phyloP scores from a whole-genome alignment of 331 rosid species.

The Malus hybrid region DNA sequence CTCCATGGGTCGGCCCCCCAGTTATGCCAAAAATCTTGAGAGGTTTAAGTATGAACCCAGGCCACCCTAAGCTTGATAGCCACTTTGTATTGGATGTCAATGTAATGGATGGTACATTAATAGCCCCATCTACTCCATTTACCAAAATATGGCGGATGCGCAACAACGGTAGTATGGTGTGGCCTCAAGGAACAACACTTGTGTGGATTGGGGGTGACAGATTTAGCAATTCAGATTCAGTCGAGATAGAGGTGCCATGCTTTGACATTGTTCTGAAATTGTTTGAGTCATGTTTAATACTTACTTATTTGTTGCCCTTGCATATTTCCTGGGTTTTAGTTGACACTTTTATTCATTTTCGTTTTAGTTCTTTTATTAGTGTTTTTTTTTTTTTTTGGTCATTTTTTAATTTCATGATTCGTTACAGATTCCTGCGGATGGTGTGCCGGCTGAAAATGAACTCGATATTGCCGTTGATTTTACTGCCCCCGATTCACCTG shows the following conservation, averaged over 20 bases:
- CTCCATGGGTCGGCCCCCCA: conserved; percentile 12
- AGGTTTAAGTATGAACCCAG: conserved; percentile 18
- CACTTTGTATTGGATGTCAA: conserved; percentile 59
- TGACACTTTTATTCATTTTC: neutral
- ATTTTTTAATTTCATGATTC: neutral
- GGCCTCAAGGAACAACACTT: conserved; percentile 77
- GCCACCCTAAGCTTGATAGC: conserved; percentile 51
- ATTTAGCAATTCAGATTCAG: conserved; percentile 29
- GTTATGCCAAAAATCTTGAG: conserved; percentile 19
- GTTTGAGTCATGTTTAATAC: neutral
- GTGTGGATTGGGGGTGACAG: conserved; percentile 75
- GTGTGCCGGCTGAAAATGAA: conserved; percentile 43
- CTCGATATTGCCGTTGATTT: conserved; percentile 82
- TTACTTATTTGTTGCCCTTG: neutral
- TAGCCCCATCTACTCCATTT: conserved; percentile 72
- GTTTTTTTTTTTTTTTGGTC: neutral
- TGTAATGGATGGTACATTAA: conserved; percentile 68
- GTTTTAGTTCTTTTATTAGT: neutral
- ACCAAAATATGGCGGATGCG: conserved; percentile 93
- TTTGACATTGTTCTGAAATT: neutral
- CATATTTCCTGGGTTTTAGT: neutral
- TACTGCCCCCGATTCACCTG: conserved; percentile 58
- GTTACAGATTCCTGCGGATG: conserved; percentile 47
- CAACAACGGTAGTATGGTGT: conserved; percentile 52
- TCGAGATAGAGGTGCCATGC: conserved; percentile 54